These are phyloP conservation scores for Yamadazyma atmosphaerica DNA, from an alignment of 1,139 yeast species.

Conservation along the genomic window DNA sequence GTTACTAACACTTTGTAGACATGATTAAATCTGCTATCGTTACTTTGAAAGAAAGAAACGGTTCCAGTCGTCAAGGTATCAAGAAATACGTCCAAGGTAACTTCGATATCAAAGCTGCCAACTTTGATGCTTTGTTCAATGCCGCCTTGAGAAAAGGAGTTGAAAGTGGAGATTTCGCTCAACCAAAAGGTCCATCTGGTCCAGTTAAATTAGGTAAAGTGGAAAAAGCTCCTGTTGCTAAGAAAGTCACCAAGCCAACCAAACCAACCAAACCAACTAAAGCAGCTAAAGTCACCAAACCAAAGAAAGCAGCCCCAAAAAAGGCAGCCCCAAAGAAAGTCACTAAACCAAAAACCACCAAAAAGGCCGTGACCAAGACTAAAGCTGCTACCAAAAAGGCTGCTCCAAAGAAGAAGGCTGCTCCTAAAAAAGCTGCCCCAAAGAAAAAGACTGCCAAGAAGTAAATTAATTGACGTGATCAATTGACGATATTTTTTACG, in stretches of 20 bases:
- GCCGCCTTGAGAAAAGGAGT: conserved; percentile 82
- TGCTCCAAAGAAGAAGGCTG: conserved; percentile 17
- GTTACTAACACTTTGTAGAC: conserved; percentile 36
- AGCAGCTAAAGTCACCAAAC: conserved; percentile 6
- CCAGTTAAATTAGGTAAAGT: conserved; percentile 53
- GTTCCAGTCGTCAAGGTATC: conserved; percentile 77
- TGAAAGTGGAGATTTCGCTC: conserved; percentile 70
- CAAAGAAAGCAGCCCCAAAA: conserved; percentile 19
- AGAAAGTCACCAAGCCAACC: conserved; percentile 8
- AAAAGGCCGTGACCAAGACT: conserved; percentile 15
- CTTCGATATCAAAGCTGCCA: conserved; percentile 56
- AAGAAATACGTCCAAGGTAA: conserved; percentile 71
- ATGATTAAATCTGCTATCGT: conserved; percentile 75
- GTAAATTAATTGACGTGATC: conserved; percentile 7
- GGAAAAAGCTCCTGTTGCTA: conserved; percentile 23
- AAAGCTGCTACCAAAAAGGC: conserved; percentile 8
- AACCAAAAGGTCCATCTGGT: conserved; percentile 87
- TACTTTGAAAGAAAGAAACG: conserved; percentile 76
- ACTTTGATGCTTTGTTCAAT: conserved; percentile 78
- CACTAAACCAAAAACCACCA: conserved; percentile 11
- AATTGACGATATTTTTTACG: too few relatives aligned
- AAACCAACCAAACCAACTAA: conserved; percentile 6
- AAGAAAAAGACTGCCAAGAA: conserved; percentile 15
- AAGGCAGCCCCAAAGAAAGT: conserved; percentile 19
- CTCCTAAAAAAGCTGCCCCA: conserved; percentile 19